Evolutionary conservation across 768 basidiomycete genomes (phyloP).

Genomic region (Mycena filopes): DNA sequence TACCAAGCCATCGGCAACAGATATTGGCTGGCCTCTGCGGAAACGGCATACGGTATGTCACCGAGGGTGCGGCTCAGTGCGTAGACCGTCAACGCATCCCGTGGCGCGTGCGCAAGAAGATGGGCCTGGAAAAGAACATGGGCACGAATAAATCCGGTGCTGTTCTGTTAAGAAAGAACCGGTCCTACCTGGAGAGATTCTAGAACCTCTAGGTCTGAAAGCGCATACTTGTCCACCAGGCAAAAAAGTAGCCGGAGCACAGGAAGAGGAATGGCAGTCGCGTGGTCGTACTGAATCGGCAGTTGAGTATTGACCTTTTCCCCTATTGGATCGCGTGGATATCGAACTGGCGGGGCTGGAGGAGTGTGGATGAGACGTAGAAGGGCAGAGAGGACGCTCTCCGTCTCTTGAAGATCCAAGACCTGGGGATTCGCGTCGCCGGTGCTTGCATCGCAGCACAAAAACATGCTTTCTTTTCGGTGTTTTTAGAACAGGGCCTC

Average conservation of each 20-base stretch:
- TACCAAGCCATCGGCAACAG: constrained; percentile 70
- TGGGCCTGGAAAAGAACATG: constrained; percentile 64
- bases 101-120: constrained; percentile 61
- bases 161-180: too few species aligned
- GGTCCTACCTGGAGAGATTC: constrained; percentile 53
- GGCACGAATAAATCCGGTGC: too few species aligned
- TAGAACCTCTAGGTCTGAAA: constrained; percentile 55
- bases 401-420: constrained; percentile 68
- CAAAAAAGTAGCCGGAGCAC: constrained; percentile 66
- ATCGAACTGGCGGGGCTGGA: constrained; percentile 55
- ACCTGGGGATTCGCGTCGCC: constrained; percentile 35
- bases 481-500: constrained; percentile 16
- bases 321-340: constrained; percentile 35
- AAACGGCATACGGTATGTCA: constrained; percentile 58
- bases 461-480: constrained; percentile 73
- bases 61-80: constrained; percentile 58
- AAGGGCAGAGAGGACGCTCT: constrained; percentile 58
- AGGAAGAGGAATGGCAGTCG: constrained; percentile 71
- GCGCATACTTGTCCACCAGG: constrained; percentile 74
- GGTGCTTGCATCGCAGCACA: constrained; percentile 57
- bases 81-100: constrained; percentile 69
- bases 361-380: constrained; percentile 68
- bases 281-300: constrained; percentile 50
- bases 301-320: constrained; percentile 44
- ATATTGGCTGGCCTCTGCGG: constrained; percentile 63